Base-by-base conservation (phyloP, 2,329 filamentous ascomycete species). In the Hypoxylon sp. region DNA sequence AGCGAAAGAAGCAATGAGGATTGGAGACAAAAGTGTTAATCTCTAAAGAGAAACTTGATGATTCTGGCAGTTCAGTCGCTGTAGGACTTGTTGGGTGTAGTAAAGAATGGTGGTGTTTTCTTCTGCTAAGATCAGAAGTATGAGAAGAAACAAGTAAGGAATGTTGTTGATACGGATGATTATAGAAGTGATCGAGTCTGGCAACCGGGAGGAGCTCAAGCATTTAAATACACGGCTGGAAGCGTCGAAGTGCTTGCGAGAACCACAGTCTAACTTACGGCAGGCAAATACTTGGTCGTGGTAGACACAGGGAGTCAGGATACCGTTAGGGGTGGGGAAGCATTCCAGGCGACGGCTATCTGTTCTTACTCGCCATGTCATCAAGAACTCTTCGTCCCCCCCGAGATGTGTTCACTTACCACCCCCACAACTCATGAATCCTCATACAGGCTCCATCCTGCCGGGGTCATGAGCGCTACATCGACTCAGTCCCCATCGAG, bases 261-360 rank as follows among this genome's bases (percentile, higher is more conserved):
- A 61, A 38, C 4, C 7, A 50, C 11, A 67, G 51, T 58, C 25
- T 55, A 63, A 62, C 17, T 5, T 41, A 48, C 23, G 11, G 17
- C 25, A 19, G 50, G 53, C 36, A 13, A 21, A 46, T 41, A 46
- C 57, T 25, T 56, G 25, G 38, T 57, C 17, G 14, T 36, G 19
- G 11, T 36, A 36, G 58, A 43, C 36, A 30, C 30, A 57, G 34
- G 46, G 48, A 58, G 41, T 19, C 43, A 28, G 28, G 36, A 52
- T 53, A 48, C 14, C 38, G 21, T 36, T 38, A 21, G 34, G 30
- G 49, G 48, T 46, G 43, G 14, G 21, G 48, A 60, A 55, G 49
- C 60, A 69, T 69, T 69, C 67, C 63, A 67, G 36, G 41, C 48
- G 36, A 49, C 52, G 67, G 67, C 60, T 56, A 34, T 21, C 23